Base-by-base conservation (phyloP, 441 rosid genomes). In the Lepidium campestre region DNA sequence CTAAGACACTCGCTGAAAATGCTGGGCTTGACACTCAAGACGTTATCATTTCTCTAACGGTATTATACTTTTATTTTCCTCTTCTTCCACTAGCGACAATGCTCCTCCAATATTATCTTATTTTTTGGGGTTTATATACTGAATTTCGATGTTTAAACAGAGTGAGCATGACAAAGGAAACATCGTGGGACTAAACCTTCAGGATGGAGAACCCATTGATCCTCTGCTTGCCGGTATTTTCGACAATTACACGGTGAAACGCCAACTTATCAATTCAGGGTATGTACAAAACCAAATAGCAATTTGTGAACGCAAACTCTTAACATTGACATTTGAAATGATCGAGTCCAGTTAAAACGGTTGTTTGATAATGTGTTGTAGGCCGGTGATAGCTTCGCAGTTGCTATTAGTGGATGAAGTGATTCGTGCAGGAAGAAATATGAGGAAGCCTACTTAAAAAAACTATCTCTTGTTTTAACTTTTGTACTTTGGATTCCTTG, bases 21-120 rank as follows among this genome's bases (percentile, higher is more conserved):
- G 83, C 97, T 25, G 99, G 97, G 13, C 92, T 93, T 48, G 97
- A 93, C 77, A 89, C 96, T 34, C 96, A 91, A 75, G 99, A 93
- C 52, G 97, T 86, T 73, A 83, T 93, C 74, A 86, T 91, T 77
- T 62, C 90, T 62, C 88, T 93, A 18, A 86, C 83, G 82, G 99
- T 93, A 80, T 53, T n/a, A 15, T 36, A 57, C 37, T 8, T 25
- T 4, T 17, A 7, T 1, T 35, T 55, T n/a, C 14, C 9, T 6
- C 19, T 46, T 31, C 22, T 44, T 42, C 66, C 10, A 2, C 29
- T 4, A 44, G 5, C 11, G 1, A 61, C 44, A n/a, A 14, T 31
- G n/a, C 63, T 64, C 55, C 63, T 64, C 55, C 18, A 32, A 46
- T 55, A 32, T 9, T 34, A 4, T 11, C n/a, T 2, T 19, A 50